phyloP scores from a whole-genome alignment of 2,329 filamentous ascomycete species.

The Akanthomyces muscarius region DNA sequence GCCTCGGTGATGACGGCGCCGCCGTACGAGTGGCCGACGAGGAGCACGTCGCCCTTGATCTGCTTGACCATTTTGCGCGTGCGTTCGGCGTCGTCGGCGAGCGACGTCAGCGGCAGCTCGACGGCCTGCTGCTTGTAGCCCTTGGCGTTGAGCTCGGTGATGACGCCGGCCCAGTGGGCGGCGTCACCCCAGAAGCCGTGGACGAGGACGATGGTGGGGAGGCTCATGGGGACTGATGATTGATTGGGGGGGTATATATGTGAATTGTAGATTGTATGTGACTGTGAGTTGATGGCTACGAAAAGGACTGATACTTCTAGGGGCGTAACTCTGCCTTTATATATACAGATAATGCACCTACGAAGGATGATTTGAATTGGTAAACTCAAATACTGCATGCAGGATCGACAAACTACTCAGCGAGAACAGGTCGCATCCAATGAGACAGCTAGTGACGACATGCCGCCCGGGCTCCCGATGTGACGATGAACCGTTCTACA shows the following conservation, averaged over 20 bases:
- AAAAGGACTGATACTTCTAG: too few relatives aligned
- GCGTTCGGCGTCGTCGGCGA: conserved; percentile 10
- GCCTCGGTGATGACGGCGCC: conserved; percentile 15
- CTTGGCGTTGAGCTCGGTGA: not conserved
- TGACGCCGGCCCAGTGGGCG: conserved; percentile 15
- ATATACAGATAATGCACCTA: too few relatives aligned
- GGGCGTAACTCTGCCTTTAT: too few relatives aligned
- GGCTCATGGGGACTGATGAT: not conserved
- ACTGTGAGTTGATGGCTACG: too few relatives aligned
- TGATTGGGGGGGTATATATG: too few relatives aligned
- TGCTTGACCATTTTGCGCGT: conserved; percentile 5
- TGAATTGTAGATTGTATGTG: not conserved
- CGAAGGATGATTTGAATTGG: too few relatives aligned
- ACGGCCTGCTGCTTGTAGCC: conserved; percentile 7
- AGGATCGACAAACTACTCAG: too few relatives aligned
- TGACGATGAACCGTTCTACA: too few relatives aligned
- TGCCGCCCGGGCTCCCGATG: too few relatives aligned
- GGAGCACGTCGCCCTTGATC: not conserved
- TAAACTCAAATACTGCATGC: too few relatives aligned
- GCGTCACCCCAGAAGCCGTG: conserved; percentile 16
- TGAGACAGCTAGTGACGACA: too few relatives aligned
- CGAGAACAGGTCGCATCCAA: too few relatives aligned
- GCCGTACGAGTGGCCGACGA: conserved; percentile 15
- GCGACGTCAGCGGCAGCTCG: conserved; percentile 13
- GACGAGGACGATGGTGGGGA: conserved; percentile 11